Conservation (phyloP, 371 early-diverging fungal species). For the Apophysomyces variabilis region DNA sequence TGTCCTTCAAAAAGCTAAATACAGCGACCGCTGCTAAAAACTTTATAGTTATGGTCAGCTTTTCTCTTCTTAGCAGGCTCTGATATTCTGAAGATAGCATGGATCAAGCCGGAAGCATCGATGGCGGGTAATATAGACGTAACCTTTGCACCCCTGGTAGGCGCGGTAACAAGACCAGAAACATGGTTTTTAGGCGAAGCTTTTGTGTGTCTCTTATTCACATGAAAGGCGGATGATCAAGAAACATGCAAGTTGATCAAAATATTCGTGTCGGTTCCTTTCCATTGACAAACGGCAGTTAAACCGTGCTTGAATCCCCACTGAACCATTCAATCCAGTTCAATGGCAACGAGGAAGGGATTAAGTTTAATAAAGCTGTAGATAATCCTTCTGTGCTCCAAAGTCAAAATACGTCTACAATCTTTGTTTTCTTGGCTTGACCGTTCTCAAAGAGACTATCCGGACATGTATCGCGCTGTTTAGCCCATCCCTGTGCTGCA, state of each 20-base stretch:
- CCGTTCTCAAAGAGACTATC: constrained; percentile 18
- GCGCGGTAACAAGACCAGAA: too few species aligned
- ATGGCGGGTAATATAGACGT: too few species aligned
- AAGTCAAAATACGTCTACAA: constrained; percentile 17
- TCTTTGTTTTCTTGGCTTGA: constrained; percentile 7
- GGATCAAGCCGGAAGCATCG: too few species aligned
- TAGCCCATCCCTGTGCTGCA: constrained; percentile 22
- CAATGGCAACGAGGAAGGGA: constrained; percentile 7
- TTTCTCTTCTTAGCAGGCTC: too few species aligned
- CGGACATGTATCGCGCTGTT: constrained; percentile 13
- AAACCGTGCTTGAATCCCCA: too few species aligned
- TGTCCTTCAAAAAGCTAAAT: too few species aligned
- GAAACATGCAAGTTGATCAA: background rate
- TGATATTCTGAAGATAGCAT: too few species aligned
- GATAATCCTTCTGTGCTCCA: constrained; percentile 17
- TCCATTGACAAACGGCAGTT: too few species aligned
- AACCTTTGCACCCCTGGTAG: too few species aligned
- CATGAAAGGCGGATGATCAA: constrained; percentile 12
- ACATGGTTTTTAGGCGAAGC: background rate
- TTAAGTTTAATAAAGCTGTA: constrained; percentile 18
- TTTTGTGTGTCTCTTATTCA: background rate
- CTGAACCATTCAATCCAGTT: constrained; percentile 1
- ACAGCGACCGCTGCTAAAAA: too few species aligned
- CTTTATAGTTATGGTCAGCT: too few species aligned
- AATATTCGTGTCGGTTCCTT: background rate